Percentiles rank a stretch among this genome's conserved stretches.
Conservation (phyloP, 177 flowering plant genomes). For the Vitis hybrid region DNA sequence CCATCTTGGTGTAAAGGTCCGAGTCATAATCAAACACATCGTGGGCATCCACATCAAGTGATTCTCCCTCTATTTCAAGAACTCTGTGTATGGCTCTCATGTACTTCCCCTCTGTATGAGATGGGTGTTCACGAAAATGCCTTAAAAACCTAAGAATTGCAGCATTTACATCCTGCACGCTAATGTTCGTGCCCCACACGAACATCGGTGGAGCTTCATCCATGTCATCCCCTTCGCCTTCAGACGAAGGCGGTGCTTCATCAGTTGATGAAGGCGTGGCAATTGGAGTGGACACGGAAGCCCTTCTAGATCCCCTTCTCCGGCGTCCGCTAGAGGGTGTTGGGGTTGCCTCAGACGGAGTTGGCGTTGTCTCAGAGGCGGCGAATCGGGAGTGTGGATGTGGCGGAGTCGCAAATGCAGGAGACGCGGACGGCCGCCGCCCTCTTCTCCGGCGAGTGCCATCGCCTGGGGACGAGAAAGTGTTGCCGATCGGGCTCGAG, state of each 20-base stretch:
- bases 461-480: slow-evolving; percentile 63
- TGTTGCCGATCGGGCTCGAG: slow-evolving; percentile 69
- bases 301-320: neutral
- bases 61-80: slow-evolving; percentile 80
- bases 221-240: slow-evolving; percentile 53
- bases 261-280: slow-evolving; percentile 51
- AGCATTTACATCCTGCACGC: slow-evolving; percentile 86
- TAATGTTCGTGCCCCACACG: slow-evolving; percentile 97
- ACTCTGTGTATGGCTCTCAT: slow-evolving; percentile 58
- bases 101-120: slow-evolving; percentile 74
- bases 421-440: slow-evolving; percentile 33
- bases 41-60: slow-evolving; percentile 84
- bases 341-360: slow-evolving; percentile 31
- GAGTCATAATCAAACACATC: slow-evolving; percentile 77
- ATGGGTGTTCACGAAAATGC: slow-evolving; percentile 52
- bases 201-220: slow-evolving; percentile 71
- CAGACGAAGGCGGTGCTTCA: slow-evolving; percentile 58
- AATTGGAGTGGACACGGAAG: slow-evolving; percentile 24
- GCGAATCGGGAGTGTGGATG: slow-evolving; percentile 34
- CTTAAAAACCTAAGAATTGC: slow-evolving; percentile 75
- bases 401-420: slow-evolving; percentile 41
- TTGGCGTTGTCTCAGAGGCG: slow-evolving; percentile 36
- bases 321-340: slow-evolving; percentile 14
- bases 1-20: slow-evolving; percentile 89
- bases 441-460: slow-evolving; percentile 27